Conservation (phyloP, 2,329 filamentous ascomycete genomes). For the Cercospora sp. region DNA sequence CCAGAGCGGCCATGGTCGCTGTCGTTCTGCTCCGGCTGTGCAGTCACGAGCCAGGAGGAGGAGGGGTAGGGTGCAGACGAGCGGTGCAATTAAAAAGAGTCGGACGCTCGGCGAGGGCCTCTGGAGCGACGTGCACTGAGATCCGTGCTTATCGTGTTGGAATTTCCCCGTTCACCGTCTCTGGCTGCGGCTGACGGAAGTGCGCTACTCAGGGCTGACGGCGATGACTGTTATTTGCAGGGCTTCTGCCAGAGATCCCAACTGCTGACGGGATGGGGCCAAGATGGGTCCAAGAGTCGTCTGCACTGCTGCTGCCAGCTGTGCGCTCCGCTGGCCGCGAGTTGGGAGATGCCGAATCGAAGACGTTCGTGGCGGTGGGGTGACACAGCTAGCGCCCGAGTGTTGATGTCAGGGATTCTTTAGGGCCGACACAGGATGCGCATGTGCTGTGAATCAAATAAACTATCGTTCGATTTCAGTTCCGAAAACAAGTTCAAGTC, state of each 20-base stretch:
- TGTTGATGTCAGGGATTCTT: conserved; percentile 13
- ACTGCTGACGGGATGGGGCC: neutral
- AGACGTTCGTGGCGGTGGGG: conserved; percentile 8
- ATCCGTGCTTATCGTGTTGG: conserved; percentile 9
- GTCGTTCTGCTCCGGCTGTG: neutral
- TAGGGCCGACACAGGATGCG: neutral
- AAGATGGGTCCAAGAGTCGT: neutral
- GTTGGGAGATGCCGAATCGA: conserved; percentile 6
- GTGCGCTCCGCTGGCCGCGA: neutral
- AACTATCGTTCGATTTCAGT: neutral
- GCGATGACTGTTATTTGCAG: neutral
- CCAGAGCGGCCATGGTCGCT: conserved; percentile 82
- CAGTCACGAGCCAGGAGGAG: neutral
- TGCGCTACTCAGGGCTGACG: conserved; percentile 10
- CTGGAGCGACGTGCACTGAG: neutral
- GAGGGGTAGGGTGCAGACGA: conserved; percentile 5
- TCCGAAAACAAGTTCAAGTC: neutral
- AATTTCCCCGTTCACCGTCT: neutral
- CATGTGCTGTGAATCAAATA: neutral
- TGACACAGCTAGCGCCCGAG: conserved; percentile 7
- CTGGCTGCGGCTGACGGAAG: conserved; percentile 9
- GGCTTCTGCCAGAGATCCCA: neutral
- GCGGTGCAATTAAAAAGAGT: conserved; percentile 7
- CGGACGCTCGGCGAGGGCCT: neutral
- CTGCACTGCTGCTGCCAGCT: neutral